Conservation (phyloP, 768 basidiomycete genomes). For the Boletus patriciae region DNA sequence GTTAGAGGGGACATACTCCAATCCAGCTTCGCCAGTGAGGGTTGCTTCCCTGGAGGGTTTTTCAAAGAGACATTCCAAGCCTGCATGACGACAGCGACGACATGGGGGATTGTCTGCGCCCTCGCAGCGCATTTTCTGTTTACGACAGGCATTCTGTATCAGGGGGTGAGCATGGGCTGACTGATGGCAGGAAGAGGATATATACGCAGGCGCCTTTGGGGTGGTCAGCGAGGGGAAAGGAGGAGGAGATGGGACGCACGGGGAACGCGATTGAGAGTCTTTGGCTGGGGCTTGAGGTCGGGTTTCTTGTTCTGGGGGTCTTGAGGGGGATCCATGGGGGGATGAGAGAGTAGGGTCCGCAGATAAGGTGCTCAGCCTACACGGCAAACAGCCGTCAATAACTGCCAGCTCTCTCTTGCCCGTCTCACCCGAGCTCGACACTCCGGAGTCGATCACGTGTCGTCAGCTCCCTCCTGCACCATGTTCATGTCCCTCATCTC, state of each 20-base stretch:
- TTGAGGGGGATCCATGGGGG: conserved; percentile 28
- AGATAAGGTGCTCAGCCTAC: neutral
- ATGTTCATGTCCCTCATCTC: conserved; percentile 55
- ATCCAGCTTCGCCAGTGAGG: conserved; percentile 82
- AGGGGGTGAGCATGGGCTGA: conserved; percentile 16
- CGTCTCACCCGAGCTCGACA: too few relatives aligned
- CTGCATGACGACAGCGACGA: conserved; percentile 85
- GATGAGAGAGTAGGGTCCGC: neutral
- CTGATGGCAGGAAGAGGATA: conserved; percentile 16
- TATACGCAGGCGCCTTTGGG: conserved; percentile 78
- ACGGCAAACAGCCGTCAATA: conserved; percentile 23
- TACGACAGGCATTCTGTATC: conserved; percentile 85
- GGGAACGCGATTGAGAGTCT: conserved; percentile 84
- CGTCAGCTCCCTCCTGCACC: conserved; percentile 7
- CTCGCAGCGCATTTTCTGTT: conserved; percentile 97
- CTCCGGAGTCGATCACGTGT: neutral
- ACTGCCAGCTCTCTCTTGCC: neutral
- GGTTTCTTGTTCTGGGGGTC: conserved; percentile 50
- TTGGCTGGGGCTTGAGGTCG: conserved; percentile 69
- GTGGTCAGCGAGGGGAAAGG: conserved; percentile 17
- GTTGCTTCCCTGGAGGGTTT: conserved; percentile 88
- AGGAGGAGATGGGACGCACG: conserved; percentile 48
- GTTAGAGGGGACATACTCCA: conserved; percentile 61
- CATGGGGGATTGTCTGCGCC: conserved; percentile 98
- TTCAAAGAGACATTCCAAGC: conserved; percentile 92